Evolutionary conservation across 2,329 filamentous ascomycete species (phyloP).

Genomic region (Amylocarpus encephaloides): DNA sequence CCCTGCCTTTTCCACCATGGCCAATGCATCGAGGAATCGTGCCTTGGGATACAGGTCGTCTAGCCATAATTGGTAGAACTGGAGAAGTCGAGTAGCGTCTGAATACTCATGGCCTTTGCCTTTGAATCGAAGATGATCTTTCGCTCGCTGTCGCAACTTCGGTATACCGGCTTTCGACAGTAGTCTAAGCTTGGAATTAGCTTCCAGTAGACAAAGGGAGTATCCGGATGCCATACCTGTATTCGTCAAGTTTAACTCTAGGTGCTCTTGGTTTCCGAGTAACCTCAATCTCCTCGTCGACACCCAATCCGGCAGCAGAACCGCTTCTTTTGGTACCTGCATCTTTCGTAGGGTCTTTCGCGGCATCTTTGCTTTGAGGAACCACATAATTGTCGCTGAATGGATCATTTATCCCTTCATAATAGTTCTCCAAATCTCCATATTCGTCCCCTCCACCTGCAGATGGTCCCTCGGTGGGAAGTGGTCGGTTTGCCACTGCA

Average conservation of each 20-base stretch:
- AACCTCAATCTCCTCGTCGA: slow-evolving; percentile 82
- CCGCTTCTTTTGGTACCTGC: slow-evolving; percentile 32
- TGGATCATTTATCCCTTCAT: slow-evolving; percentile 37
- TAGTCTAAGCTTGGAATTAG: slow-evolving; percentile 47
- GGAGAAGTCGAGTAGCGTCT: slow-evolving; percentile 74
- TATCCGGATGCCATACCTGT: slow-evolving; percentile 43
- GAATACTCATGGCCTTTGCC: slow-evolving; percentile 96
- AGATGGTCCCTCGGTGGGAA: slow-evolving; percentile 24
- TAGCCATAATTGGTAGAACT: slow-evolving; percentile 93
- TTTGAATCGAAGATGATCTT: slow-evolving; percentile 68
- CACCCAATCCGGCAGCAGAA: slow-evolving; percentile 56
- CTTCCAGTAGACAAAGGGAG: no score
- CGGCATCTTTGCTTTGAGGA: slow-evolving; percentile 16
- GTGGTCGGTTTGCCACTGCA: slow-evolving; percentile 9
- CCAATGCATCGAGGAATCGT: slow-evolving; percentile 81
- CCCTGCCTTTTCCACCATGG: slow-evolving; percentile 88
- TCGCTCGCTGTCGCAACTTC: slow-evolving; percentile 66
- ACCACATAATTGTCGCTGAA: slow-evolving; percentile 23
- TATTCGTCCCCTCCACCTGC: slow-evolving; percentile 41
- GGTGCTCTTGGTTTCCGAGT: slow-evolving; percentile 66
- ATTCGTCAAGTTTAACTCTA: slow-evolving; percentile 80
- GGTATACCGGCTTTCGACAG: slow-evolving; percentile 79
- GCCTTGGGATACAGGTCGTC: slow-evolving; percentile 94
- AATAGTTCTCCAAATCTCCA: slow-evolving; percentile 68
- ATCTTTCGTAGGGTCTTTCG: slow-evolving; percentile 38